A percentile compares a stretch with the other conserved stretches of the same genome.
Evolutionary conservation across 208 protist genomes (phyloP).

Genomic region (Wallacemonas collosoma): DNA sequence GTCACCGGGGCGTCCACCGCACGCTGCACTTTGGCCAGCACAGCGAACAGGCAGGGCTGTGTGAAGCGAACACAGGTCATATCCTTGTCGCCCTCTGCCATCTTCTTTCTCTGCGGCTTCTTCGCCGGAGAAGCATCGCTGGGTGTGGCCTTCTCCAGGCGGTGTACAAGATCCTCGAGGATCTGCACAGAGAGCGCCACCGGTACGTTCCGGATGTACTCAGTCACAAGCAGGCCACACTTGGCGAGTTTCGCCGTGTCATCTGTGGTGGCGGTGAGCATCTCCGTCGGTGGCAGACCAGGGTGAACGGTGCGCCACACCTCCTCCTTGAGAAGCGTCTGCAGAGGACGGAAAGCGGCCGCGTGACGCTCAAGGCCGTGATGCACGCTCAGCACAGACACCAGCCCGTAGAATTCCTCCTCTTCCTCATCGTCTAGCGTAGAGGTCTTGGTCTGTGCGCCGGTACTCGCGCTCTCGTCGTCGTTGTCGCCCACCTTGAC

Average conservation of each 20-base stretch:
- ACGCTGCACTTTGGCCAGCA: constrained; percentile 90
- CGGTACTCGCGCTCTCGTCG: constrained; percentile 17
- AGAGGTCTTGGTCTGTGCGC: constrained; percentile 14
- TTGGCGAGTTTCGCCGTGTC: constrained; percentile 36
- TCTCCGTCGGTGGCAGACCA: constrained; percentile 70
- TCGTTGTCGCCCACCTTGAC: constrained; percentile 67
- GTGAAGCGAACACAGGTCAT: constrained; percentile 20
- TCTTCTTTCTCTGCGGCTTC: neutral
- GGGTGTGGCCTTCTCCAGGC: constrained; percentile 37
- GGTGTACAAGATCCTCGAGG: constrained; percentile 54
- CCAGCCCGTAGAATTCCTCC: constrained; percentile 81
- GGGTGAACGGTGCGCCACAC: constrained; percentile 70
- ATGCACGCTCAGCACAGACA: constrained; percentile 62
- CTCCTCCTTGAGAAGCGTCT: constrained; percentile 45
- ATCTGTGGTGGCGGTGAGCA: constrained; percentile 27
- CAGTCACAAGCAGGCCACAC: constrained; percentile 70
- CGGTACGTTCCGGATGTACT: constrained; percentile 88
- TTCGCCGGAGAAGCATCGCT: neutral
- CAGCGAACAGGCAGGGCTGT: constrained; percentile 62
- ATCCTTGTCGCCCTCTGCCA: neutral
- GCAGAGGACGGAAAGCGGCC: constrained; percentile 41
- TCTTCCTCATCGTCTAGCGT: constrained; percentile 52
- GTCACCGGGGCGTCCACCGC: constrained; percentile 58
- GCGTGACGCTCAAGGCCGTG: constrained; percentile 47
- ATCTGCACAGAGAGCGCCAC: constrained; percentile 83